Evolutionary conservation across 2,329 filamentous ascomycete species (phyloP), one percentile per base, ranked within the genome.

Genomic region (Hypoxylon sp.): DNA sequence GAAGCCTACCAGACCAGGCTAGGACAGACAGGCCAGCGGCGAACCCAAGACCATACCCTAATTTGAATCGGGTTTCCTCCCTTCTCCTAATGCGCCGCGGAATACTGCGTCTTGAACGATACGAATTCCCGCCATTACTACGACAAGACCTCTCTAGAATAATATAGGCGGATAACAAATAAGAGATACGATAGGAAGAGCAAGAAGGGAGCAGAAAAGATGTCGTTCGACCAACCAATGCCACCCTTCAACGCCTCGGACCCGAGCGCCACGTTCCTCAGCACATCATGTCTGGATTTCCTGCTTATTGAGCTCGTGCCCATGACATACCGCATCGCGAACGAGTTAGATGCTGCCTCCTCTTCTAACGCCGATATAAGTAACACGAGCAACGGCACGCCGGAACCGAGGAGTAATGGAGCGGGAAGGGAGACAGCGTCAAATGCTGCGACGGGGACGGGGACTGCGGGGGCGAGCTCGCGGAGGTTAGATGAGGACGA

Each of bases 221-320:
- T 93, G 91, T 92, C 91, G 56, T 91, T 93, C 81, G 91, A 94
- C 70, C 81, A 88, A 46, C 85, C 90, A 47, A 83, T 89, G 74
- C 89, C 90, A 1, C 88, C 89, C 12, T 90, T 88, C 82, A 91
- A 90, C 79, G 83, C 89, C 72, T 86, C 86, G 70, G 93, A 97
- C 80, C 91, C 92, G 37, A 85, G 85, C 64, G 91, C 91, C 63
- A 88, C 89, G 65, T 92, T 94, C 81, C 85, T 97, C 73, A 91
- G 88, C 81, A 88, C 91, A 61, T 96, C 95, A 50, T 94, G 92
- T 78, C 89, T 99, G 74, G 96, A 99, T 80, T 91, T 99, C 73
- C 88, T 99, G 61, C 88, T 99, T 73, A 98, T 98, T 77, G 96
- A 99, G 82, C 88, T 99, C 59, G 96, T 99, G 14, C 96, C 96